Base-by-base conservation (phyloP, 305 asterid genomes). In the Ilex paraguariensis region DNA sequence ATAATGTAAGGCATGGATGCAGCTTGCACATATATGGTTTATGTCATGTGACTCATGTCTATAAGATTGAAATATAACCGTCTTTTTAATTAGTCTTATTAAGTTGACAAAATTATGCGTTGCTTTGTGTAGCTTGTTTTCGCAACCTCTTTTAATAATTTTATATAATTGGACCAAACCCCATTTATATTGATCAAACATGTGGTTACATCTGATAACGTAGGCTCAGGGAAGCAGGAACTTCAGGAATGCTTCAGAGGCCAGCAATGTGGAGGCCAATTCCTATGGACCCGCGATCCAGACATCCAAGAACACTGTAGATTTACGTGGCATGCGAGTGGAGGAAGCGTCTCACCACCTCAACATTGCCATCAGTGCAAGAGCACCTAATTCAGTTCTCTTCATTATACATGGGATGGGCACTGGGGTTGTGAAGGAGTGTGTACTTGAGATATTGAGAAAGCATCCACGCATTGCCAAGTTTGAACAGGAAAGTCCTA, bases 331-430 rank as follows among this genome's bases (percentile, higher is more conserved):
- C 21, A 84, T 87, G 99, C 73, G 95, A 73, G 87, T 68, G 13
- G 95, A 87, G 78, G 95, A 90, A 79, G 96, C 99, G 65, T 75
- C 77, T 42, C 80, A 70, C 63, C 70, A 77, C 56, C 83, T 90
- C 45, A 75, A 81, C 67, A 79, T 86, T 79, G 95, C 95, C 65
- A 82, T 93, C 48, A 83, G 69, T 57, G 30, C 73, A 48, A 79
- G 84, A 69, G 87, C 73, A 16, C 68, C 89, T 10, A 81, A 84
- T 32, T 81, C 99, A 33, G 87, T 87, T 76, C 65, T 93, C 70
- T 93, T 93, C 76, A 76, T 93, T 42, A 83, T 93, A 64, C 99
- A 93, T 62, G 97, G 99, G 65, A 93, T 83, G 96, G 97, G 99
- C 54, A 86, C 90, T 40, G 96, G 99, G 16, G 95, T 79, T 42